Percentiles rank a stretch among this genome's conserved stretches.
phyloP scores from a whole-genome alignment of 768 basidiomycete species.

The Lentinula detonsa region DNA sequence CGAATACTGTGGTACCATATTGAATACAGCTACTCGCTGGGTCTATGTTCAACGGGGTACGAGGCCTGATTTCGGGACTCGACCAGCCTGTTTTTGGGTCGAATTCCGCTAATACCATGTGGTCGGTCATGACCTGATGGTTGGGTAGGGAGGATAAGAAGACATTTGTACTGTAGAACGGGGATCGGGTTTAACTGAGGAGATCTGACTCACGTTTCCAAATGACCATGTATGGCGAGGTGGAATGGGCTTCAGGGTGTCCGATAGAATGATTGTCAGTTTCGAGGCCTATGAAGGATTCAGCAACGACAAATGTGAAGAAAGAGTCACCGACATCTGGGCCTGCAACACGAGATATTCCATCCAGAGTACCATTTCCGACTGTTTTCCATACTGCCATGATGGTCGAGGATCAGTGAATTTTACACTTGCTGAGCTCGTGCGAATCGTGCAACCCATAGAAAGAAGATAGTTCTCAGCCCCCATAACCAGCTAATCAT shows the following conservation, averaged over 20 bases:
- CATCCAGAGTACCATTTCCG: slow-evolving; percentile 2
- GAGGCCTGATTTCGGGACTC: slow-evolving; percentile 67
- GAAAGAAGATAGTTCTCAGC: too few relatives aligned
- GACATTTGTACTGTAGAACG: too few relatives aligned
- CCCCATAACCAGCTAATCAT: too few relatives aligned
- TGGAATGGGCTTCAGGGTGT: slow-evolving; percentile 2
- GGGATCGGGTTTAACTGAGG: background rate
- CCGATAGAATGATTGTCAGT: background rate
- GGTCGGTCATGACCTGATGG: slow-evolving; percentile 57
- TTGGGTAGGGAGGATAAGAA: too few relatives aligned
- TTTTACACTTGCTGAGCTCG: background rate
- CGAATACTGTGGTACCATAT: slow-evolving; percentile 81
- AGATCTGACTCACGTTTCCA: background rate
- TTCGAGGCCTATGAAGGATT: background rate
- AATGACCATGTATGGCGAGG: background rate
- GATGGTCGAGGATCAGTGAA: background rate
- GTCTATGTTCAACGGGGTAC: slow-evolving; percentile 62
- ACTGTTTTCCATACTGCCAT: slow-evolving; percentile 2
- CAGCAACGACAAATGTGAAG: background rate
- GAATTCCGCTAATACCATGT: slow-evolving; percentile 70
- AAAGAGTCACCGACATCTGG: background rate
- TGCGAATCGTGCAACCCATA: background rate
- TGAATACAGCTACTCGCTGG: slow-evolving; percentile 76
- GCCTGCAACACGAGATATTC: background rate
- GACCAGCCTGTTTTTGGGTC: slow-evolving; percentile 64